A percentile compares a stretch with the other conserved stretches of the same genome.
phyloP scores from a whole-genome alignment of 345 rosid genomes.

The Crucihimalaya himalaica region DNA sequence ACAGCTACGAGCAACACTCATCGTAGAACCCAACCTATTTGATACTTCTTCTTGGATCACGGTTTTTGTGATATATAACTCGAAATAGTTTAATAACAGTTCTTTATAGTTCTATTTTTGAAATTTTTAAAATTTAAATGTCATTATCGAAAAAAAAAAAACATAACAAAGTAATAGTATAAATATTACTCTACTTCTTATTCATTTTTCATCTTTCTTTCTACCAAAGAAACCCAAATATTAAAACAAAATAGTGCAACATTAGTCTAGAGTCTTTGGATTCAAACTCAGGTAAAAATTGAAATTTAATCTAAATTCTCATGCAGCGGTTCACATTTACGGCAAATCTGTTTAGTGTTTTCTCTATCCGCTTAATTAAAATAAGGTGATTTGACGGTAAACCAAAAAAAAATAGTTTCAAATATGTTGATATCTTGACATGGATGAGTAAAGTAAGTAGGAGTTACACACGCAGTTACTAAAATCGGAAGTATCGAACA shows the following conservation, averaged over 20 bases:
- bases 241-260: not conserved
- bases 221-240: not conserved
- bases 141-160: not conserved
- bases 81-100: not conserved
- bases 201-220: not conserved
- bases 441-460: not conserved
- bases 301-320: not conserved
- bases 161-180: not conserved
- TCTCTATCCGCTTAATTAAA: not conserved
- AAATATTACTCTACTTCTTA: not conserved
- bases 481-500: conserved; percentile 4
- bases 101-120: not conserved
- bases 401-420: not conserved
- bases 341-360: not conserved
- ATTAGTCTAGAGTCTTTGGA: not conserved
- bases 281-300: not conserved
- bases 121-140: not conserved
- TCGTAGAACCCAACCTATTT: conserved; percentile 19
- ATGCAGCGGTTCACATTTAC: not conserved
- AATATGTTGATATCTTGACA: not conserved
- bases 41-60: conserved; percentile 22
- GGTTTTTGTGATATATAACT: not conserved
- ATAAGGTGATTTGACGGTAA: not conserved
- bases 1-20: conserved; percentile 17
- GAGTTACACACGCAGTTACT: conserved; percentile 14